These are phyloP conservation scores for Arthrobotrys entomopaga DNA, from an alignment of 2,329 filamentous ascomycete species.

Conservation along the genomic window DNA sequence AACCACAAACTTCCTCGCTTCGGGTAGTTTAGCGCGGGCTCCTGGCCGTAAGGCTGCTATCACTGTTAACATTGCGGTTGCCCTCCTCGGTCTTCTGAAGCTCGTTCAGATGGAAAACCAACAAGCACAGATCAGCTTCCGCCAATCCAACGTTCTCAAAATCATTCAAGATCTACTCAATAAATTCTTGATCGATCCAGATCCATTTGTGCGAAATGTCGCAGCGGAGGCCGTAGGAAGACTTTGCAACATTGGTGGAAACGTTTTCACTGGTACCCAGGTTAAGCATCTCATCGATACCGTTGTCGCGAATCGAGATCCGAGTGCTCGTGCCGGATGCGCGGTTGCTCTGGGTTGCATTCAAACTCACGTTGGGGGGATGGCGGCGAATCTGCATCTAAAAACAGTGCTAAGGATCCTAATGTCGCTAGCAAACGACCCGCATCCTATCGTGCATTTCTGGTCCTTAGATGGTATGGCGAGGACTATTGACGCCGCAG, in stretches of 20 bases:
- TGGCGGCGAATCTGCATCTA: conserved; percentile 94
- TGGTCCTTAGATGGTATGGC: conserved; percentile 93
- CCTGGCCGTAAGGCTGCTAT: conserved; percentile 89
- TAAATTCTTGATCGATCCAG: conserved; percentile 81
- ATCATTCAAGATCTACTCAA: conserved; percentile 73
- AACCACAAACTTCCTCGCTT: conserved; percentile 86
- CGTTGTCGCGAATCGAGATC: conserved; percentile 92
- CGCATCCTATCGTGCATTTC: conserved; percentile 93
- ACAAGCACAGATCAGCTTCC: conserved; percentile 52
- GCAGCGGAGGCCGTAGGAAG: conserved; percentile 86
- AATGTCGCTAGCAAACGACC: conserved; percentile 97
- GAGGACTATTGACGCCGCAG: conserved; percentile 88
- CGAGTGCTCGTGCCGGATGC: conserved; percentile 90
- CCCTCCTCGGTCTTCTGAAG: conserved; percentile 80
- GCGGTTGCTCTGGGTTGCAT: conserved; percentile 93
- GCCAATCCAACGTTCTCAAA: conserved; percentile 58
- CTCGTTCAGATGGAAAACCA: conserved; percentile 72
- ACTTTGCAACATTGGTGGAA: conserved; percentile 85
- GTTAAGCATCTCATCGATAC: conserved; percentile 93
- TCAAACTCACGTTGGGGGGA: conserved; percentile 93
- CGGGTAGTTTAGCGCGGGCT: conserved; percentile 81
- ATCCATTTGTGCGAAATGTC: conserved; percentile 85
- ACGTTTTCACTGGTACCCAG: conserved; percentile 85
- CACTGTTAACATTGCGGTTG: conserved; percentile 86
- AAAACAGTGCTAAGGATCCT: conserved; percentile 97